phyloP scores from a whole-genome alignment of 495 filamentous ascomycete genomes.

The Podospora sp. region DNA sequence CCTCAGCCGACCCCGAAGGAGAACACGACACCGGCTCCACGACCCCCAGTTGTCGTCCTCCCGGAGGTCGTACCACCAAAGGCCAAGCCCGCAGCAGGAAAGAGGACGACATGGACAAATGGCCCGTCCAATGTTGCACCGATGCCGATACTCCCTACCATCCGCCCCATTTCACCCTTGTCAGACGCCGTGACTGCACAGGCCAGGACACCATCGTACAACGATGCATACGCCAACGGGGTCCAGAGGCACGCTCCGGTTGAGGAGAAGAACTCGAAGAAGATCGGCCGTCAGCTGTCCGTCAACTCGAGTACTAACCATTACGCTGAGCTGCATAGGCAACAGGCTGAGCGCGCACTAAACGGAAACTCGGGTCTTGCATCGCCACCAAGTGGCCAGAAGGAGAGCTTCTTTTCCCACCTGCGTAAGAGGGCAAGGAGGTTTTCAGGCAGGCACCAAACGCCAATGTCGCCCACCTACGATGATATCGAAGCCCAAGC shows the following conservation, averaged over 20 bases:
- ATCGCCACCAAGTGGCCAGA: slow-evolving; percentile 68
- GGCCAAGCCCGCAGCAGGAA: slow-evolving; percentile 61
- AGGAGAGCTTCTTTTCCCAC: slow-evolving; percentile 97
- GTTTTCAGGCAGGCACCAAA: slow-evolving; percentile 87
- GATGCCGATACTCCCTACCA: slow-evolving; percentile 97
- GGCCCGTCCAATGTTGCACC: slow-evolving; percentile 80
- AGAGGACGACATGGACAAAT: slow-evolving; percentile 87
- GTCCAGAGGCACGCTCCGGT: slow-evolving; percentile 33
- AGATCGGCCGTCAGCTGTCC: slow-evolving; percentile 94
- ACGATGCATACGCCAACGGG: slow-evolving; percentile 44
- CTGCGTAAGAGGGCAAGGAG: slow-evolving; percentile 90
- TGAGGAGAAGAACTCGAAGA: slow-evolving; percentile 80
- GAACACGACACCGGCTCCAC: slow-evolving; percentile 9
- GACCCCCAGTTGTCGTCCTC: slow-evolving; percentile 60
- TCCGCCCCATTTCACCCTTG: slow-evolving; percentile 89
- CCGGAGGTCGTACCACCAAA: slow-evolving; percentile 57
- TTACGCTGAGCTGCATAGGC: slow-evolving; percentile 80
- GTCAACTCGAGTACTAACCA: slow-evolving; percentile 93
- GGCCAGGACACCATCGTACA: slow-evolving; percentile 58
- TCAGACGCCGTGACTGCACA: slow-evolving; percentile 92
- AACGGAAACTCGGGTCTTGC: slow-evolving; percentile 74
- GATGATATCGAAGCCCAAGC: slow-evolving; percentile 92
- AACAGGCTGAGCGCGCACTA: slow-evolving; percentile 87
- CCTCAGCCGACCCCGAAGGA: slow-evolving; percentile 20
- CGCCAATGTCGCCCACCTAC: slow-evolving; percentile 67